Percentiles rank a stretch among this genome's conserved stretches.
These are phyloP conservation scores for Hygrocybe punicea DNA, from an alignment of 768 basidiomycete genomes.

Conservation along the genomic window DNA sequence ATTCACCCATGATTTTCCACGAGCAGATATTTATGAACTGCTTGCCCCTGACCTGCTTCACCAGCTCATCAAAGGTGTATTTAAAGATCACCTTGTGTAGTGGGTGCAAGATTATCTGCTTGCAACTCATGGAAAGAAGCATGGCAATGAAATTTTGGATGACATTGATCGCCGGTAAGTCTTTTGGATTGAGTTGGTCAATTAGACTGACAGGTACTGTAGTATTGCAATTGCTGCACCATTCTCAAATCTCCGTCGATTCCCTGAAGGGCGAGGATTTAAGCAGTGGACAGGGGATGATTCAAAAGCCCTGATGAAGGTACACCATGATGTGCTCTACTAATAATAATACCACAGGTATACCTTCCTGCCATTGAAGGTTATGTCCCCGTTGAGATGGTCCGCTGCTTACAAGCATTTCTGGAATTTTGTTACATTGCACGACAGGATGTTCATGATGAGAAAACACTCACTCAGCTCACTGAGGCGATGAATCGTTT, in stretches of 20 bases:
- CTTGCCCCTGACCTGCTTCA: conserved; percentile 37
- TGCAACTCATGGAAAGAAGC: conserved; percentile 12
- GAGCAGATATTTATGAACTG: conserved; percentile 35
- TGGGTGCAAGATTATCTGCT: conserved; percentile 36
- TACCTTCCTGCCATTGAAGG: conserved; percentile 32
- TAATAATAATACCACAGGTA: conserved; percentile 17
- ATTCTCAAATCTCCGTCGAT: conserved; percentile 4
- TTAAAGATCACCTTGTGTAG: conserved; percentile 41
- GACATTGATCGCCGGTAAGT: conserved; percentile 36
- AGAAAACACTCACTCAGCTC: conserved; percentile 9
- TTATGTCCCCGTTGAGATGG: conserved; percentile 28
- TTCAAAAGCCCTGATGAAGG: conserved; percentile 14
- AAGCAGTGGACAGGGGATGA: conserved; percentile 14
- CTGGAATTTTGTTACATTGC: conserved; percentile 32
- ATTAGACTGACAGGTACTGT: not conserved
- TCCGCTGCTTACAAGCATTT: conserved; percentile 22
- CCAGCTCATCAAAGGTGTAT: conserved; percentile 42
- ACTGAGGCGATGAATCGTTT: conserved; percentile 21
- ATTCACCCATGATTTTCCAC: conserved; percentile 34
- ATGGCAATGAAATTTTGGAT: conserved; percentile 27
- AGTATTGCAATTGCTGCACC: conserved; percentile 5
- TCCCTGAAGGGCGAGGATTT: conserved; percentile 10
- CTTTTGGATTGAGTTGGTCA: not conserved
- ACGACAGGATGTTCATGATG: conserved; percentile 19
- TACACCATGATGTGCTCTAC: not conserved